phyloP scores from a whole-genome alignment of 345 rosid species.

The Rhodomyrtus tomentosa region DNA sequence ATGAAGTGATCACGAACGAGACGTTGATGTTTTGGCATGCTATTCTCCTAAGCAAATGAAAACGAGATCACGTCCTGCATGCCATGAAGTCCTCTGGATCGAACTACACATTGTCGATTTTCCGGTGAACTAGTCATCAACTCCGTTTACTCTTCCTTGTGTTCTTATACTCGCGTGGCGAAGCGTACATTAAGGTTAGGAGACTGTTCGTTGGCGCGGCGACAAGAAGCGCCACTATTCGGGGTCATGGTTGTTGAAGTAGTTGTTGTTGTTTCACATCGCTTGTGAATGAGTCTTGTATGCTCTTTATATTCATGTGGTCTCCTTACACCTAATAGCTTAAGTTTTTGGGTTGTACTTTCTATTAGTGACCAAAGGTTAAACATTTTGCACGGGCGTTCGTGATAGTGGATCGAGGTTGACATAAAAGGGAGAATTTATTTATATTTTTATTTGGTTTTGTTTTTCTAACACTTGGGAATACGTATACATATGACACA shows the following conservation, averaged over 20 bases:
- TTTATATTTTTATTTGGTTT: neutral
- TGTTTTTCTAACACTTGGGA: neutral
- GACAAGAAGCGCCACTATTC: too few relatives aligned
- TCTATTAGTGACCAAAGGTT: neutral
- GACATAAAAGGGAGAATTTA: neutral
- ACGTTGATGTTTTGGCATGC: neutral
- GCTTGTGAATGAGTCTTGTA: too few relatives aligned
- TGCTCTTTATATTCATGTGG: too few relatives aligned
- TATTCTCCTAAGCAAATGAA: neutral
- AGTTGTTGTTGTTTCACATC: too few relatives aligned
- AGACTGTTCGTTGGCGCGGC: fast-evolving
- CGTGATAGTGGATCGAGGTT: neutral
- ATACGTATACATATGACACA: neutral
- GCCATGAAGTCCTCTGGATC: neutral
- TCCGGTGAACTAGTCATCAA: neutral
- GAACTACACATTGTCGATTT: neutral
- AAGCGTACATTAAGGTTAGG: neutral
- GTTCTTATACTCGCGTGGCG: neutral
- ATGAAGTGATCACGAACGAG: neutral
- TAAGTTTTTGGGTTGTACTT: too few relatives aligned
- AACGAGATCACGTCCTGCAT: neutral
- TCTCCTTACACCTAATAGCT: too few relatives aligned
- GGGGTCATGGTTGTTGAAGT: too few relatives aligned
- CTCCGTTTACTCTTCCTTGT: neutral
- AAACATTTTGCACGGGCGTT: neutral